phyloP scores from a whole-genome alignment of 805 yeast species.

The Candida michaelii region DNA sequence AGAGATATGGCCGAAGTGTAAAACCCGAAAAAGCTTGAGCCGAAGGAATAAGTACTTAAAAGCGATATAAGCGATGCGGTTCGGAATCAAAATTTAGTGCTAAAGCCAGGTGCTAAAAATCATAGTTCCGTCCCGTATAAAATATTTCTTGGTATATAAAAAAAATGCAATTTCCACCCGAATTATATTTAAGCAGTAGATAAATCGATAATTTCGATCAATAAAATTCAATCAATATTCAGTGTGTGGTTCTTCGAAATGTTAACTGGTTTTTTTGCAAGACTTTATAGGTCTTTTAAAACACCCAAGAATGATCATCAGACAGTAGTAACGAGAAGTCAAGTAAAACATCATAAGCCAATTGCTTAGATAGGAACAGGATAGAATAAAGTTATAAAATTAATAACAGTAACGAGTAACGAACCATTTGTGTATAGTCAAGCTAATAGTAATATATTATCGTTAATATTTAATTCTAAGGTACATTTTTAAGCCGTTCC shows the following conservation, averaged over 20 bases:
- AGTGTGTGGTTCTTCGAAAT: background rate
- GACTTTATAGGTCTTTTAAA: background rate
- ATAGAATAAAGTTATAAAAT: no score
- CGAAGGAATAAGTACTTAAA: background rate
- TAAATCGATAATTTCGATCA: background rate
- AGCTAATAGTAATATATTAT: no score
- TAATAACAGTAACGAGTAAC: background rate
- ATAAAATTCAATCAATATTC: background rate
- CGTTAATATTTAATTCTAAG: no score
- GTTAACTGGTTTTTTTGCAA: background rate
- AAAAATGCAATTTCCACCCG: background rate
- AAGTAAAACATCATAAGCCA: background rate
- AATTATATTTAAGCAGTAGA: background rate
- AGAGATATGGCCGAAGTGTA: no score
- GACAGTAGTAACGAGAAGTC: slow-evolving; percentile 4
- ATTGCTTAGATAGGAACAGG: background rate
- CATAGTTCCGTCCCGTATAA: background rate
- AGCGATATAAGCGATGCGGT: background rate
- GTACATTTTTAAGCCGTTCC: no score
- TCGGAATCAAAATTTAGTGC: background rate
- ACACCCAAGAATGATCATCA: background rate
- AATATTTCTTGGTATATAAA: background rate
- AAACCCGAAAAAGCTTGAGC: background rate
- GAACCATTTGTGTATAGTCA: background rate
- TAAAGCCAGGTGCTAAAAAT: background rate